Base-by-base conservation (phyloP, 805 yeast species). In the Ogataea kodamae region DNA sequence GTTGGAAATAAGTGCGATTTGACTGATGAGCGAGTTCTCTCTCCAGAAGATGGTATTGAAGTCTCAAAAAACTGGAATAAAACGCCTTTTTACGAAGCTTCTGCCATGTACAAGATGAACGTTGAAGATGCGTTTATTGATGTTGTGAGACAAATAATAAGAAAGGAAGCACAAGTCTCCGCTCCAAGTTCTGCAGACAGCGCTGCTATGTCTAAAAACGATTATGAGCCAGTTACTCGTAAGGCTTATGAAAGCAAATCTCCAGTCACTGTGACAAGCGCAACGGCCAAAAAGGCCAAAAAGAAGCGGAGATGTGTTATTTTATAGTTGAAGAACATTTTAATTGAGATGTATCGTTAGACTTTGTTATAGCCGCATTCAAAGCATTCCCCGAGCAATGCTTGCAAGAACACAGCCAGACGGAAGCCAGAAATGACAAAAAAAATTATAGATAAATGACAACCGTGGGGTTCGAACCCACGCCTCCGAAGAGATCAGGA, bases 1-100 rank as follows among this genome's bases (percentile, higher is more conserved):
- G 80, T 89, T 23, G 97, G 96, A 34, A 88, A 87, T 61, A 90
- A 90, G 60, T 83, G 94, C 49, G 97, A 90, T 62, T 67, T 86
- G 42, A 75, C 72, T 6, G 74, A 74, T 14, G 88, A 81, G 46
- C 69, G 96, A 41, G 81, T 72, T n/a, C 69, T 88, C 12, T 65
- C 79, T 37, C 82, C 86, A 5, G 88, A 81, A 39, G 87, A 83
- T 46, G 97, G 96, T 25, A 79, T 84, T 32, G 75, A 74, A 37
- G 82, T 87, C 4, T 84, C 95, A 18, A 82, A 82, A 43, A 74
- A 76, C 39, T 85, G 96, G 94, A 94, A 90, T 11, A 72, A 74
- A 50, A 92, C 85, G 3, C 96, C 96, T 15, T 90, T 89, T 52
- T 86, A 87, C 59, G 96, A 89, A 59, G 81, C 95, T 2, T 80